These are phyloP conservation scores for Lathyrus oleraceus DNA, from an alignment of 306 rosid species.

Conservation along the genomic window DNA sequence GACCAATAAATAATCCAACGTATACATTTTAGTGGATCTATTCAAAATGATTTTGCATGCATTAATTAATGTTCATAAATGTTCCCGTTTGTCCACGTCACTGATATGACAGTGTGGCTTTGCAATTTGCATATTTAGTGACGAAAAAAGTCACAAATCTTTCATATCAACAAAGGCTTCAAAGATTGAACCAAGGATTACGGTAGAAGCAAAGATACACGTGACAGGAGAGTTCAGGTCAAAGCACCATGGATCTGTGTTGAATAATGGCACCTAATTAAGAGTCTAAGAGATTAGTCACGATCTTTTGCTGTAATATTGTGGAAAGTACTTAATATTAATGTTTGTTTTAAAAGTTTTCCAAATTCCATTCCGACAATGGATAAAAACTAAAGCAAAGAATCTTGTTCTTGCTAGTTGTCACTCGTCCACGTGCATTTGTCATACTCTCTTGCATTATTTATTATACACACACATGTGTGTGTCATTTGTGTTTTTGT, in stretches of 20 bases:
- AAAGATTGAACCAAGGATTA: slow-evolving; percentile 22
- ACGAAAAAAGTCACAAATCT: background rate
- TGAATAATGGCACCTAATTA: slow-evolving; percentile 4
- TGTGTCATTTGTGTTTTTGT: too few relatives aligned
- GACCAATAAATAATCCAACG: too few relatives aligned
- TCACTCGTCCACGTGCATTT: slow-evolving; percentile 8
- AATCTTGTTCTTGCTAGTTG: slow-evolving; percentile 31
- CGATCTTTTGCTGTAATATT: background rate
- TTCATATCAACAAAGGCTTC: background rate
- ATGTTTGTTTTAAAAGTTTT: background rate
- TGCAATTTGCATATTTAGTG: background rate
- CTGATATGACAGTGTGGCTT: background rate
- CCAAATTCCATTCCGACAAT: background rate
- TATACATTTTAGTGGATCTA: too few relatives aligned
- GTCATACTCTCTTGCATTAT: slow-evolving; percentile 9
- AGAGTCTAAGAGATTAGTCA: slow-evolving; percentile 26
- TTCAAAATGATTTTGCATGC: background rate
- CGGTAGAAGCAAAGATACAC: slow-evolving; percentile 24
- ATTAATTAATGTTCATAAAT: background rate
- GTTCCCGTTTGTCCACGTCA: background rate
- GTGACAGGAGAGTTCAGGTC: slow-evolving; percentile 1
- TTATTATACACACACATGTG: background rate
- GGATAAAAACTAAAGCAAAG: slow-evolving; percentile 29
- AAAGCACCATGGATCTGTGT: background rate
- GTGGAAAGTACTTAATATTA: background rate